A percentile compares a stretch with the other conserved stretches of the same genome.
These are phyloP conservation scores for Anastatica hierochuntica DNA, from an alignment of 345 rosid species.

Conservation along the genomic window DNA sequence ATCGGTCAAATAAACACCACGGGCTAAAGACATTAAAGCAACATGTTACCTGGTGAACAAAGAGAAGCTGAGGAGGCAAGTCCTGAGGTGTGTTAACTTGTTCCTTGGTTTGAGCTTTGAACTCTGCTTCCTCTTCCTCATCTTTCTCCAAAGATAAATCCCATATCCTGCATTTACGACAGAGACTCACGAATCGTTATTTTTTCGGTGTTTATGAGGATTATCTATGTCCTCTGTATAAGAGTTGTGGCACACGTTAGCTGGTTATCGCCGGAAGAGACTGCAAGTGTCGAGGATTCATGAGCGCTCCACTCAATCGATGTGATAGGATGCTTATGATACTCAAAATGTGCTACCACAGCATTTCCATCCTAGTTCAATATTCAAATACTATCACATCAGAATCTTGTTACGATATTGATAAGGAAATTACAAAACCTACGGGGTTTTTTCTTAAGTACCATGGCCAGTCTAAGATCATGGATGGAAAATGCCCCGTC, in stretches of 20 bases:
- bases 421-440: not conserved
- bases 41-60: slow-evolving; percentile 60
- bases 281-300: slow-evolving; percentile 81
- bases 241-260: slow-evolving; percentile 50
- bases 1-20: not conserved
- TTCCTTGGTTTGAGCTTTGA: slow-evolving; percentile 65
- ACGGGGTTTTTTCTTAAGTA: slow-evolving; percentile 16
- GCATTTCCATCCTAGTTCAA: slow-evolving; percentile 54
- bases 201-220: not conserved
- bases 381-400: not conserved
- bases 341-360: slow-evolving; percentile 80
- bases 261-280: slow-evolving; percentile 80
- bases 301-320: slow-evolving; percentile 94
- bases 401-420: not conserved
- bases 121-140: slow-evolving; percentile 90
- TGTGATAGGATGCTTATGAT: slow-evolving; percentile 82
- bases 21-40: not conserved
- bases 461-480: slow-evolving; percentile 73
- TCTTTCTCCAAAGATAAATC: slow-evolving; percentile 89
- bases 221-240: not conserved
- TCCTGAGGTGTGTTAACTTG: slow-evolving; percentile 69
- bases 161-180: slow-evolving; percentile 54
- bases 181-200: not conserved
- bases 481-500: slow-evolving; percentile 89
- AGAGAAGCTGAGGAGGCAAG: slow-evolving; percentile 82